Base-by-base conservation (phyloP, 2,329 filamentous ascomycete species). In the Cladobotryum protrusum region DNA sequence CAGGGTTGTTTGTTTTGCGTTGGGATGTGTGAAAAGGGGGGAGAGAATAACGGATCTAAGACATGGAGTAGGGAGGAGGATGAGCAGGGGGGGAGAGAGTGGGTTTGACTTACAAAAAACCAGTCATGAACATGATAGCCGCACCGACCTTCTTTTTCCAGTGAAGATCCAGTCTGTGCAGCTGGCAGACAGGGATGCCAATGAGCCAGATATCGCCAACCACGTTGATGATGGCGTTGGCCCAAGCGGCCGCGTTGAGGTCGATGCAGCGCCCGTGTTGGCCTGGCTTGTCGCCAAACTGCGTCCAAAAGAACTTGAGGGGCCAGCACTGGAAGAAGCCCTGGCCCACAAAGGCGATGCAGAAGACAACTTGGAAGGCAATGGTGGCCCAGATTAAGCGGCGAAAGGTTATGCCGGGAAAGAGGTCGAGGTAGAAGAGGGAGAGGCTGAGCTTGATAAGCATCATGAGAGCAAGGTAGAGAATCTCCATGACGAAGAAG, bases 121-220 rank as follows among this genome's bases (percentile, higher is more conserved):
- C 73, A 1, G 74, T 64, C 9, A 65, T 59, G 40, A 77, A 74
- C 68, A 76, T 74, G 32, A 70, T 54, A 1, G 61, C 58, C 0
- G 74, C 65, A 9, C 65, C 67, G 14, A 72, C 50, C 57, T 75
- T 76, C 57, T 71, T 72, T 57, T 66, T 68, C 57, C 63, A 67
- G 14, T 66, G 64, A 2, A 66, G 52, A 3, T 60, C 60, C n/a
- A 76, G 57, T 0, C 57, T 57, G 4, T 61, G 52, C 0, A 76
- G 54, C 15, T 69, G 64, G 32, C 63, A 65, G n/a, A 75, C 57
- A 0, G 72, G 72, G 1, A 75, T 57, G 1, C 59, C 64, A 36
- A 75, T 62, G 52, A 77, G 72, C 56, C 67, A 66, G 0, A 73
- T 4, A 49, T 77, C 73, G 15, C 74, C 56, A 2, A 60, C 59